phyloP scores from a whole-genome alignment of 306 rosid species.

The Ochetophila trinervis region DNA sequence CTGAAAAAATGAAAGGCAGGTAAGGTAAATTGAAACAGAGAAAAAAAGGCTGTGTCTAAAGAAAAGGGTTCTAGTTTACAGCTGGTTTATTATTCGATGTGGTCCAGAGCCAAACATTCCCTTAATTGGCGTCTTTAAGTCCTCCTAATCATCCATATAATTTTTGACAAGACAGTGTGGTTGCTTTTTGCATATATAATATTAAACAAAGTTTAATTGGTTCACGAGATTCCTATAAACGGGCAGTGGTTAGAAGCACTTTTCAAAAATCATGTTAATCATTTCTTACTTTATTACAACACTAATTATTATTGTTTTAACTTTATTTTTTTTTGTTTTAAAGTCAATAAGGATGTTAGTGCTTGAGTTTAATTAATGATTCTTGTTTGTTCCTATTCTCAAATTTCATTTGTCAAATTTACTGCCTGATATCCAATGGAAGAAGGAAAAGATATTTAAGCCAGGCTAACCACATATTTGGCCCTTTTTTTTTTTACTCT shows the following conservation, averaged over 20 bases:
- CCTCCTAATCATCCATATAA: constrained; percentile 8
- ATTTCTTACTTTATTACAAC: neutral
- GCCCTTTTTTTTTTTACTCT: neutral
- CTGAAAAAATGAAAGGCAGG: neutral
- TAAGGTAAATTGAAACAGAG: neutral
- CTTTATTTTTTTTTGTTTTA: neutral
- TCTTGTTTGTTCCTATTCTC: too few species aligned
- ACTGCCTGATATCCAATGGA: too few species aligned
- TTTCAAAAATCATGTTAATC: constrained; percentile 12
- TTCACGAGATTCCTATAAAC: constrained; percentile 17
- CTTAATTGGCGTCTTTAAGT: constrained; percentile 28
- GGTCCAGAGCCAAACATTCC: constrained; percentile 35
- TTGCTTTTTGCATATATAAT: constrained; percentile 25
- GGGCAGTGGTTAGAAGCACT: constrained; percentile 35
- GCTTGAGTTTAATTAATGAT: too few species aligned
- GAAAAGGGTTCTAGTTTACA: constrained; percentile 5
- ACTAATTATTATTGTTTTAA: neutral
- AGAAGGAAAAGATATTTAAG: too few species aligned
- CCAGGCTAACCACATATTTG: neutral
- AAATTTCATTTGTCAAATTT: too few species aligned
- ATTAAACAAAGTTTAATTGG: constrained; percentile 27
- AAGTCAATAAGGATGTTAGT: neutral
- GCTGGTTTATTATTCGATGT: constrained; percentile 30
- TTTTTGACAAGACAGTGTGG: constrained; percentile 16
- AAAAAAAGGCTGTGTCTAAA: neutral